Base-by-base conservation (phyloP, 768 basidiomycete genomes). In the Guyanaporus albipodus region DNA sequence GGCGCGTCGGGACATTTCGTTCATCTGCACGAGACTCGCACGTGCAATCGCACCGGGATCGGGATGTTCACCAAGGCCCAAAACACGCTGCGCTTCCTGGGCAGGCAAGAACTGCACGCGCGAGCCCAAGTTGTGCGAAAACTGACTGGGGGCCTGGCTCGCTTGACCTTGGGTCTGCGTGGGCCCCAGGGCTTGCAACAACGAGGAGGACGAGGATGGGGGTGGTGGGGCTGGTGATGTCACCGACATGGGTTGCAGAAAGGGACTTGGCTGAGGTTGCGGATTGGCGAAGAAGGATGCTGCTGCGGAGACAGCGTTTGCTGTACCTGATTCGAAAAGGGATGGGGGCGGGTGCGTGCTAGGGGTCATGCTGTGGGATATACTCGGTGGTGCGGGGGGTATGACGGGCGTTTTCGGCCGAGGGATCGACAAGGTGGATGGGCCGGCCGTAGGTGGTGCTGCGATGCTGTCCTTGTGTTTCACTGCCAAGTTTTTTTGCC, bases 1-100 rank as follows among this genome's bases (percentile, higher is more conserved):
- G 4, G 79, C 83, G 22, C 83, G 75, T 42, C 83, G 70, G 35
- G 84, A 85, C 53, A 85, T 77, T 59, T 88, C 87, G 66, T 82
- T 87, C 81, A 90, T 85, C 62, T 87, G 85, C 55, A 79, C 73
- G 48, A 89, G 75, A 42, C 81, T 78, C 14, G 82, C 83, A 19
- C 80, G 76, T 4, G 83, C 85, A 37, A 87, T 49, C 32, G 58
- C 76, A 28, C 79, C 73, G n/a, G 70, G 66, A 56, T 78, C 79
- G 10, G 72, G 70, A 51, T 78, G 78, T 39, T 46, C 56, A 17
- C 55, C 54, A 2, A 67, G 54, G 32, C 73, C 70, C 47, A 77
- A 65, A 46, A 77, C 68, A 12, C 77, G 73, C 49, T 79, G 80
- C 12, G 78, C 74, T 54, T 80, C 78, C 32, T 76, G 74, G 10